Base-by-base conservation (phyloP, 768 basidiomycete species). In the Kwoniella europaea region DNA sequence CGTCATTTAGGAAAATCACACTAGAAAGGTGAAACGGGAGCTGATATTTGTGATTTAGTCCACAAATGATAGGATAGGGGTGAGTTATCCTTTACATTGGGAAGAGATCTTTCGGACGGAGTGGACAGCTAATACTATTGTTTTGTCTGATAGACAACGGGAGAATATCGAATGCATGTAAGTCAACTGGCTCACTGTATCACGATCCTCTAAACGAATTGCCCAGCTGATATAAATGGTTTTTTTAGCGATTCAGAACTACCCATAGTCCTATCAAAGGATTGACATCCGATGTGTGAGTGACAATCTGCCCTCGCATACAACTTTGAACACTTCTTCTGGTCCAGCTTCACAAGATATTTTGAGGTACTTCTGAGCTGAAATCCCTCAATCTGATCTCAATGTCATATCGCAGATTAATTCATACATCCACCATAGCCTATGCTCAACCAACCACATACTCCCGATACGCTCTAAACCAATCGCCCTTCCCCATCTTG, bases 221-320 rank as follows among this genome's bases (percentile, higher is more conserved):
- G 12, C 57, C 42, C 10, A 57, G 57, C 64, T 67, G 35, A 71
- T 24, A 35, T 52, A 35, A 35, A 35, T 15, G 10, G 18, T 12
- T 61, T 61, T 44, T 5, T 22, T 53, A 79, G 78, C 89, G 93
- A 9, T 90, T 96, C 76, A 88, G 92, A 44, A 90, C 90, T 2
- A 86, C 86, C 0, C 90, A 90, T 0, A 93, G 92, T 18, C 89
- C 93, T 0, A 87, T 95, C 68, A 93, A 92, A 81, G 93, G 93
- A 0, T 82, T 95, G 2, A 94, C 93, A 1, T 70, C 78, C 20
- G 78, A 79, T 42, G 71, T 82, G 74, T 80, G 67, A 69, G 74
- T 76, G 46, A 50, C 4, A 18, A 50, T 4, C 82, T 94, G 2
- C 93, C 92, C 6, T 43, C 46, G 24, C 56, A 35, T 56, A 22